phyloP scores from a whole-genome alignment of 2,329 filamentous ascomycete genomes.

The Neofusicoccum laricinum region DNA sequence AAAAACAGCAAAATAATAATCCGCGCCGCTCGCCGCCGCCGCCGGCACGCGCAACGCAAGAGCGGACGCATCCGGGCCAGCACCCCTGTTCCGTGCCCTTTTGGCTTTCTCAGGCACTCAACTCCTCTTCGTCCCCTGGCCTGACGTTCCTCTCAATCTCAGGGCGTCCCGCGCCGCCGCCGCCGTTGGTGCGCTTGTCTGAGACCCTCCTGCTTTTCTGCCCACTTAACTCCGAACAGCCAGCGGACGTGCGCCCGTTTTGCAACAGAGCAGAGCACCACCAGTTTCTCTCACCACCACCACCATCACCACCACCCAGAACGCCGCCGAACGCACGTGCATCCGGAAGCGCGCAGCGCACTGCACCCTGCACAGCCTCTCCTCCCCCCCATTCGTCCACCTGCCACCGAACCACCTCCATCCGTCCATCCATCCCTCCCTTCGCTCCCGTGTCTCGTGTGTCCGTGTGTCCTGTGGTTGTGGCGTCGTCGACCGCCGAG shows the following conservation, averaged over 20 bases:
- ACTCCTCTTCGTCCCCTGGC: background rate
- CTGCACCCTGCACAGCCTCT: background rate
- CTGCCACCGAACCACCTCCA: background rate
- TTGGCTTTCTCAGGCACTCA: background rate
- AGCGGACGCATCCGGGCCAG: background rate
- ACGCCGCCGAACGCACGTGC: background rate
- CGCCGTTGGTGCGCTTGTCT: background rate
- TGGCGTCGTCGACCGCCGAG: no score
- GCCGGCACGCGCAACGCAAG: background rate
- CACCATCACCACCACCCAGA: background rate
- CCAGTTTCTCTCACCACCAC: background rate
- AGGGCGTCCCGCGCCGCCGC: background rate
- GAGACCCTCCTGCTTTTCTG: background rate
- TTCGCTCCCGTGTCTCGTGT: background rate
- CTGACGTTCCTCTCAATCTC: background rate
- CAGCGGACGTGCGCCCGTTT: background rate
- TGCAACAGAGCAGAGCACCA: no score
- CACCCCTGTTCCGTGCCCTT: background rate
- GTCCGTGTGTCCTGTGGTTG: no score
- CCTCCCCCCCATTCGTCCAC: background rate
- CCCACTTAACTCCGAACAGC: background rate
- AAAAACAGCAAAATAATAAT: background rate
- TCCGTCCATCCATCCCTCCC: background rate
- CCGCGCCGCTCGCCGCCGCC: background rate
- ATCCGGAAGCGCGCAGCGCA: background rate